Evolutionary conservation across 208 protist genomes (phyloP).

Genomic region (Porcisia hertigi): DNA sequence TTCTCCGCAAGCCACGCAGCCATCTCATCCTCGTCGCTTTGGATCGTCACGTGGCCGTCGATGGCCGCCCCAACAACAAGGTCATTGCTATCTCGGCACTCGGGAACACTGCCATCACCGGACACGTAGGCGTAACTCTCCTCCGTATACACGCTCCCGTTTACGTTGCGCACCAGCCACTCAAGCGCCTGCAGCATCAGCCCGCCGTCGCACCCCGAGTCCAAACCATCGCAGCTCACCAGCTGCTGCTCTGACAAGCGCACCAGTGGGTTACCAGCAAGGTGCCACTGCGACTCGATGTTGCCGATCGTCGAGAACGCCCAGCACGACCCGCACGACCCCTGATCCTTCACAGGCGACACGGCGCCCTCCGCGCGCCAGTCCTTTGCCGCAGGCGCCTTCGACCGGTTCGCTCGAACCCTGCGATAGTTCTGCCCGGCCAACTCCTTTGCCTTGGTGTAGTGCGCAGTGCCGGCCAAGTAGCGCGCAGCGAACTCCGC

Average conservation of each 20-base stretch:
- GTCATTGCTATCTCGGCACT: neutral
- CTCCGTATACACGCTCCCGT: constrained; percentile 74
- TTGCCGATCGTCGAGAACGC: constrained; percentile 87
- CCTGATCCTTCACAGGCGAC: constrained; percentile 94
- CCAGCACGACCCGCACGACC: constrained; percentile 95
- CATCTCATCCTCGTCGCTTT: constrained; percentile 63
- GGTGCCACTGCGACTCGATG: constrained; percentile 67
- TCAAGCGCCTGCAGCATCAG: constrained; percentile 82
- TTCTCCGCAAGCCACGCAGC: constrained; percentile 55
- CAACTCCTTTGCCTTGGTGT: constrained; percentile 23
- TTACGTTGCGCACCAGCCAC: constrained; percentile 63
- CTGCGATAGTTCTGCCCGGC: neutral
- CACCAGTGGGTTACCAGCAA: constrained; percentile 61
- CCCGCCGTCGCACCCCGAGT: constrained; percentile 89
- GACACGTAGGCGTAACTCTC: constrained; percentile 50
- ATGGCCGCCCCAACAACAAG: constrained; percentile 62
- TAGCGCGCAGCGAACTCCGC: constrained; percentile 53
- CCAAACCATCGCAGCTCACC: constrained; percentile 90
- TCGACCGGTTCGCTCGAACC: constrained; percentile 4
- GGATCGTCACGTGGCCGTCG: constrained; percentile 51
- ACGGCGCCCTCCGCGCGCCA: constrained; percentile 89
- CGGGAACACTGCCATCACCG: neutral
- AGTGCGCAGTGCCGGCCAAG: constrained; percentile 42
- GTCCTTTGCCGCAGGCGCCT: constrained; percentile 35
- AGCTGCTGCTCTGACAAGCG: constrained; percentile 94